These are phyloP conservation scores for Grosmannia huntii DNA, from an alignment of 2,329 filamentous ascomycete species.

Conservation along the genomic window DNA sequence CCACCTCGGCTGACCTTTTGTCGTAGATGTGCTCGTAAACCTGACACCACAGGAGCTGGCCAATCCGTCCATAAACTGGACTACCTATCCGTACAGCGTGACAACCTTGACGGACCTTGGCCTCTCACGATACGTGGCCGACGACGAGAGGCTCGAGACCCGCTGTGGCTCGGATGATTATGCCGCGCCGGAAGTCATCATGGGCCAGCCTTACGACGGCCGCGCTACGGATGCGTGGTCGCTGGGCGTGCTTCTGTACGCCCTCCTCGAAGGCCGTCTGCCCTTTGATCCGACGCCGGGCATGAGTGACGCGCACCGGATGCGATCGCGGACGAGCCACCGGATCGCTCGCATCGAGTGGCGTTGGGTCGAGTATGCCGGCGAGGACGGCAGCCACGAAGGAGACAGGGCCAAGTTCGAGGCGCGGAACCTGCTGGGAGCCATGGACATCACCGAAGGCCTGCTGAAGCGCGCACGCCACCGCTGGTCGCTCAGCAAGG, in stretches of 20 bases:
- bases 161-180: conserved; percentile 96
- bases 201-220: conserved; percentile 90
- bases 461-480: conserved; percentile 71
- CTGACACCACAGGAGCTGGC: conserved; percentile 55
- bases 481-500: conserved; percentile 62
- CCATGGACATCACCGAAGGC: conserved; percentile 70
- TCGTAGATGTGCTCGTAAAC: conserved; percentile 85
- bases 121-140: conserved; percentile 71
- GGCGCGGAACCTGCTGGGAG: conserved; percentile 55
- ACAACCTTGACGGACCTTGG: conserved; percentile 87
- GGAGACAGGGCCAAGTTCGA: conserved; percentile 43
- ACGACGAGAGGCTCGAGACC: conserved; percentile 81
- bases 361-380: conserved; percentile 81
- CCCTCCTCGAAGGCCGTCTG: conserved; percentile 80
- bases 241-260: conserved; percentile 82
- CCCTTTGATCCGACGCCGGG: conserved; percentile 86
- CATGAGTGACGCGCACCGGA: conserved; percentile 60
- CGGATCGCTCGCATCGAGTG: conserved; percentile 94
- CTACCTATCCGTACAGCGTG: conserved; percentile 66
- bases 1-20: not conserved
- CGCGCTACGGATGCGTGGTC: conserved; percentile 91
- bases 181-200: conserved; percentile 87
- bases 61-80: conserved; percentile 52
- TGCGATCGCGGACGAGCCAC: conserved; percentile 74
- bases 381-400: conserved; percentile 80